phyloP scores from a whole-genome alignment of 2,329 filamentous ascomycete species.

The Aquanectria penicillioides region DNA sequence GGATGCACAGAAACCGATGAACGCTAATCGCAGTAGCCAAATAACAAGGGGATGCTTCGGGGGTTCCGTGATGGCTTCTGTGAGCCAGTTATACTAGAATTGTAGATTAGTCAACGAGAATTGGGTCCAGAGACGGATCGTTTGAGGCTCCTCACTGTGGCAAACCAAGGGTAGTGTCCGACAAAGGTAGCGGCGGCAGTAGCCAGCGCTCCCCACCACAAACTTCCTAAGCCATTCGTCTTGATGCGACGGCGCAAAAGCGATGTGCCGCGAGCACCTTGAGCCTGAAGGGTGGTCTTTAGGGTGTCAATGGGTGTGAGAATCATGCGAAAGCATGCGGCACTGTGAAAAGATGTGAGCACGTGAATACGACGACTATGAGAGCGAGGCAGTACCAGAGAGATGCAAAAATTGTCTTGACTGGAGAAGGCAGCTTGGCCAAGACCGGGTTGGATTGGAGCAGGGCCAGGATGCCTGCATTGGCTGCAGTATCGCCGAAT shows the following conservation, averaged over 20 bases:
- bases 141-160: constrained; percentile 48
- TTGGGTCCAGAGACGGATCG: too few relatives aligned
- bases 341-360: constrained; percentile 41
- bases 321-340: constrained; percentile 58
- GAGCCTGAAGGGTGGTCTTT: constrained; percentile 61
- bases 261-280: constrained; percentile 54
- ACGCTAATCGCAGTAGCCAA: constrained; percentile 54
- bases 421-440: constrained; percentile 52
- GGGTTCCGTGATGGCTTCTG: constrained; percentile 51
- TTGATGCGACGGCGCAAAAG: constrained; percentile 57
- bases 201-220: constrained; percentile 61
- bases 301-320: constrained; percentile 60
- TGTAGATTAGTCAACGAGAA: neutral
- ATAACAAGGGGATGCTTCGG: constrained; percentile 50
- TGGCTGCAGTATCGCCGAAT: constrained; percentile 60
- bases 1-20: constrained; percentile 54
- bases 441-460: constrained; percentile 58
- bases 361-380: neutral
- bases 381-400: constrained; percentile 44
- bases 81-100: constrained; percentile 55
- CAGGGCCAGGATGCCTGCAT: constrained; percentile 59
- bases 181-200: constrained; percentile 60
- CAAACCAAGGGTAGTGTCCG: constrained; percentile 62
- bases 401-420: constrained; percentile 59
- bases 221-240: constrained; percentile 54